These are phyloP conservation scores for Cercospora sp. DNA, from an alignment of 2,329 filamentous ascomycete genomes.

Conservation along the genomic window DNA sequence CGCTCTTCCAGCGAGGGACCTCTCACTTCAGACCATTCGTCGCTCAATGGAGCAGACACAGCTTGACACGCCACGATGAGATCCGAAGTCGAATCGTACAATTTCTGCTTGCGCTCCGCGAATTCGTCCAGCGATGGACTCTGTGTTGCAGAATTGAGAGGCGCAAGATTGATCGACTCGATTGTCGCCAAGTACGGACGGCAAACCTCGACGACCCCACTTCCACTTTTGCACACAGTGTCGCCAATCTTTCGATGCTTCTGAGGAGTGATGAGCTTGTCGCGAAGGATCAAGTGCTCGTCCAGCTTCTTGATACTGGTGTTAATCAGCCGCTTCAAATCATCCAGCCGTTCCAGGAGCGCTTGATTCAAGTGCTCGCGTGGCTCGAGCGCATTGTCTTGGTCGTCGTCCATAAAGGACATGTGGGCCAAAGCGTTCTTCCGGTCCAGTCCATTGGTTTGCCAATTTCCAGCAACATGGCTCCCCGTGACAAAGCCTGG, in stretches of 20 bases:
- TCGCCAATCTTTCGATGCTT: constrained; percentile 80
- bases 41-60: constrained; percentile 84
- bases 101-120: constrained; percentile 82
- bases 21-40: constrained; percentile 93
- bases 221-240: constrained; percentile 73
- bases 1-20: constrained; percentile 87
- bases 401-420: constrained; percentile 83
- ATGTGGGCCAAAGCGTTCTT: constrained; percentile 64
- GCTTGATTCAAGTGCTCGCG: constrained; percentile 71
- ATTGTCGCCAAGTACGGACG: constrained; percentile 86
- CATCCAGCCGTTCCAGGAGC: constrained; percentile 79
- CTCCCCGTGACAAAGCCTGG: constrained; percentile 92
- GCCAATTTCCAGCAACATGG: constrained; percentile 83
- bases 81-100: constrained; percentile 92
- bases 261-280: constrained; percentile 77
- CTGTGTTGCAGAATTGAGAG: constrained; percentile 74
- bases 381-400: constrained; percentile 71
- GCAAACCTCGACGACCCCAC: constrained; percentile 82
- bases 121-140: constrained; percentile 87
- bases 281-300: constrained; percentile 72
- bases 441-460: constrained; percentile 62
- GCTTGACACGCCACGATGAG: constrained; percentile 84
- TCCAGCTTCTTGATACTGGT: constrained; percentile 84
- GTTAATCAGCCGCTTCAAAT: constrained; percentile 81
- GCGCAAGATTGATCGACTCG: constrained; percentile 86